Evolutionary conservation across 202 grass and related monocot genomes (phyloP).

Genomic region (Miscanthus sacchariflorus): DNA sequence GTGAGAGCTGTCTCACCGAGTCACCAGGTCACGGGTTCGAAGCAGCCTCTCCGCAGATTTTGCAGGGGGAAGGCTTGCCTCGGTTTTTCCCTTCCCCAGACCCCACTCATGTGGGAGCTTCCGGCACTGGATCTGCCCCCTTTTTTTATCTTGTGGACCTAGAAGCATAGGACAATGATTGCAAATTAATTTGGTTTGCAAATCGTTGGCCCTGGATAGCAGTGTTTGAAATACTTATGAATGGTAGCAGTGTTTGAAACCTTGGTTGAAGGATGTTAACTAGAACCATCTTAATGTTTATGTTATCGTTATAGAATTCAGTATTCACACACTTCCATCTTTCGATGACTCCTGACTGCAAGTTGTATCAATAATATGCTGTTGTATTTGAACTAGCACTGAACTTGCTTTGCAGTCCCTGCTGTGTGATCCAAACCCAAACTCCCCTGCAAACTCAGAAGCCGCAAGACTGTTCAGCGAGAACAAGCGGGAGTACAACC

Average conservation of each 20-base stretch:
- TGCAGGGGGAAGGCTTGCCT: too few species aligned
- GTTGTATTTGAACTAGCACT: neutral
- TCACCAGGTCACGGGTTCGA: too few species aligned
- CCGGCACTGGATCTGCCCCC: too few species aligned
- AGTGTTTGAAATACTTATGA: neutral
- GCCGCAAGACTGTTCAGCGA: constrained; percentile 67
- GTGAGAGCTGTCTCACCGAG: too few species aligned
- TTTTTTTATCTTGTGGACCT: neutral
- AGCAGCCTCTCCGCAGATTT: too few species aligned
- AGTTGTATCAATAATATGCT: neutral
- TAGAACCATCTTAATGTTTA: neutral
- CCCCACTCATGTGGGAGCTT: too few species aligned
- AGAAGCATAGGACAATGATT: neutral
- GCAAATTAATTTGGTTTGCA: neutral
- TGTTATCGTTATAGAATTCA: neutral
- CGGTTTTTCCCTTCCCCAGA: too few species aligned
- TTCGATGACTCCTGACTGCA: neutral
- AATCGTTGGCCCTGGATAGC: neutral
- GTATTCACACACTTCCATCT: neutral
- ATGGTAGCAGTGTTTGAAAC: neutral
- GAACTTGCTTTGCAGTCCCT: constrained; percentile 53
- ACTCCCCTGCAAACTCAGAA: constrained; percentile 71
- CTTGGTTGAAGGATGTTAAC: constrained; percentile 1
- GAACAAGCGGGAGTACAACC: constrained; percentile 77
- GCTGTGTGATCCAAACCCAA: constrained; percentile 71